Conservation (phyloP, 768 basidiomycete species). For the Xerocomus brunneocitrinus region DNA sequence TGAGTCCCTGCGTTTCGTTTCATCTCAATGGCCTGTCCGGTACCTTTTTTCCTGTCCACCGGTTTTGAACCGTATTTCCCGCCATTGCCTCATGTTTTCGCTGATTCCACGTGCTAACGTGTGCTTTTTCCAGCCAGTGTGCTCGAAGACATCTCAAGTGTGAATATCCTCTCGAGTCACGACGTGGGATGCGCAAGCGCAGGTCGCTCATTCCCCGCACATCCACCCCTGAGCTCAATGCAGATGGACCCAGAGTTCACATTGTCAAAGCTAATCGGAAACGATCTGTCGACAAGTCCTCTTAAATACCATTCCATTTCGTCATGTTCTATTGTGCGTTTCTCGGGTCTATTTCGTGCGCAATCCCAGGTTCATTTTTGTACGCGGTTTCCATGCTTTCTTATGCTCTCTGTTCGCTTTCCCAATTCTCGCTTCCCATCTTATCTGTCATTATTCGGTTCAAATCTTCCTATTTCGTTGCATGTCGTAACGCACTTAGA, state of each 20-base stretch:
- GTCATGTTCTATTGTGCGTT: neutral
- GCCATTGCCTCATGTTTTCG: slow-evolving; percentile 19
- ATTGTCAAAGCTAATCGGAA: slow-evolving; percentile 24
- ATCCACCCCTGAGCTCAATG: slow-evolving; percentile 26
- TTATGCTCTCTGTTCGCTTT: slow-evolving; percentile 25
- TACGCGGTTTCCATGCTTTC: slow-evolving; percentile 16
- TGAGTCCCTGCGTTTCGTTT: slow-evolving; percentile 33
- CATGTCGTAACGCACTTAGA: slow-evolving; percentile 29
- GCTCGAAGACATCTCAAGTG: slow-evolving; percentile 64
- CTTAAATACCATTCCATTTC: slow-evolving; percentile 4
- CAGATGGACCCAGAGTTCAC: slow-evolving; percentile 23
- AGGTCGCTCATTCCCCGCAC: slow-evolving; percentile 32
- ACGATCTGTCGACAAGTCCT: slow-evolving; percentile 25
- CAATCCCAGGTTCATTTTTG: neutral
- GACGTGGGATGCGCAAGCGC: slow-evolving; percentile 58
- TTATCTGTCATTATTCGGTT: slow-evolving; percentile 33
- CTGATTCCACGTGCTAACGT: slow-evolving; percentile 32
- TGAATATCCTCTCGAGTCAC: slow-evolving; percentile 66
- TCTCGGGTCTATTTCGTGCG: neutral
- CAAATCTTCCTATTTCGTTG: slow-evolving; percentile 6
- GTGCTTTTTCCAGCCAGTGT: slow-evolving; percentile 54
- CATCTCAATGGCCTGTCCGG: neutral
- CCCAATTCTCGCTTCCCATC: slow-evolving; percentile 9
- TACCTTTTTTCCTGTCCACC: slow-evolving; percentile 9
- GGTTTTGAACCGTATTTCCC: slow-evolving; percentile 12